Conservation (phyloP, 805 yeast genomes). For the Metschnikowia colocasiae region DNA sequence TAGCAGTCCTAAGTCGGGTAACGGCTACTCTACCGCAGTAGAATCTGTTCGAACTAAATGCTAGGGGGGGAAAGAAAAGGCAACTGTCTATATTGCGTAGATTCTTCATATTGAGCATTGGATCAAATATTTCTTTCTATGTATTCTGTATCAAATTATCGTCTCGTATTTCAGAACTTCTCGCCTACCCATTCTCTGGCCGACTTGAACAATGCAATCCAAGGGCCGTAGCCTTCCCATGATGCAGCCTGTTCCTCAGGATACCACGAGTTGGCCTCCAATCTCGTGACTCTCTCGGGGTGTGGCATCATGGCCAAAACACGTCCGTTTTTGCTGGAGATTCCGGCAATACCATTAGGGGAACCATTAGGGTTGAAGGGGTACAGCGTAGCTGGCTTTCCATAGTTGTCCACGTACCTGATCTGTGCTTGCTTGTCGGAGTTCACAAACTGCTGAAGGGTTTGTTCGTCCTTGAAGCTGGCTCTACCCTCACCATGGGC, state of each 20-base stretch:
- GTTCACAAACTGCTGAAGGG: conserved; percentile 43
- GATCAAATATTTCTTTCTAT: background rate
- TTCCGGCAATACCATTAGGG: conserved; percentile 89
- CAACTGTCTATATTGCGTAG: no score
- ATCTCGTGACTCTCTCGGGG: conserved; percentile 90
- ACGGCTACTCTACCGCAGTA: background rate
- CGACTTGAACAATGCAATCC: conserved; percentile 88
- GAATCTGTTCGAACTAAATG: background rate
- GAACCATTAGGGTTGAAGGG: conserved; percentile 98
- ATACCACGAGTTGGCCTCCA: conserved; percentile 88
- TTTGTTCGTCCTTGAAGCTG: conserved; percentile 48
- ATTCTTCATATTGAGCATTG: no score
- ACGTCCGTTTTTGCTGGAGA: conserved; percentile 85
- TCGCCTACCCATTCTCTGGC: conserved; percentile 90
- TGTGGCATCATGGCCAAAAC: conserved; percentile 99
- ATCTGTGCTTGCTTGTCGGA: conserved; percentile 57
- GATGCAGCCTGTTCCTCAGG: conserved; percentile 55
- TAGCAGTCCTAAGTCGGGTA: background rate
- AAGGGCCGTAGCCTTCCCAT: conserved; percentile 89
- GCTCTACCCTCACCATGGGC: conserved; percentile 99
- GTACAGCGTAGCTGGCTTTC: conserved; percentile 72
- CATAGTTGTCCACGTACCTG: conserved; percentile 88
- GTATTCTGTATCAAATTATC: background rate
- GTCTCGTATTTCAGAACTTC: conserved; percentile 15
- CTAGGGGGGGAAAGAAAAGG: no score